Evolutionary conservation across 805 yeast genomes (phyloP), one percentile per base, ranked within the genome.

Genomic region (Lipomyces oligophaga): DNA sequence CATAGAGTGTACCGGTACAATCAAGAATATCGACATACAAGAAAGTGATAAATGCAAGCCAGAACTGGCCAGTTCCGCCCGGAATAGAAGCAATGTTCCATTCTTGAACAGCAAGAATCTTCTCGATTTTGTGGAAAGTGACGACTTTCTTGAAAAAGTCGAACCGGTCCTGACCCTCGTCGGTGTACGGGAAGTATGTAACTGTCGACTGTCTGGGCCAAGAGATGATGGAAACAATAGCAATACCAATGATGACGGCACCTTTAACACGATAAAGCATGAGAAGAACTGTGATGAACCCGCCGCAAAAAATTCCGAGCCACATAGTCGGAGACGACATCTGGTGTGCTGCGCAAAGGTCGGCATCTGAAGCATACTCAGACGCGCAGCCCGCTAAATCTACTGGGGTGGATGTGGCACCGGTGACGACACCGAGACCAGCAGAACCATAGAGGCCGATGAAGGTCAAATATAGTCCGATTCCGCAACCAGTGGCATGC

Each of bases 401-500:
- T 34, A 55, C 54, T 5, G 57, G 54, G 20, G 56, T 54, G n/a
- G 50, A 31, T 4, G 58, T 40, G 16, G 52, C 26, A 31, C 55
- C 54, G 32, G 46, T 52, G 35, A 47, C 37, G 28, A 55, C 55
- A 13, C 58, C 58, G 27, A 55, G 53, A 32, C 58, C 58, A 28
- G 58, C 58, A 8, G 58, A 45, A 13, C 51, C 47, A 10, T 47
- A 45, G 26, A 55, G 55, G 21, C 58, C 58, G 26, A 55, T 55
- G 37, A 55, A 32, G 25, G 58, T 55, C 16, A 55, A 43, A 32
- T 53, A 55, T 15, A 55, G 43, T 10, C 58, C 58, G 38, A 55
- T 55, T 19, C 58, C 58, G 22, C 58, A 57, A 19, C 57, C 57
- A 16, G 58, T 46, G 21, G 58, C 58, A 31, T 50, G 43, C 43